A percentile compares a stretch with the other conserved stretches of the same genome.
Evolutionary conservation across 2,329 filamentous ascomycete species (phyloP).

Genomic region (Hypoxylon sp.): DNA sequence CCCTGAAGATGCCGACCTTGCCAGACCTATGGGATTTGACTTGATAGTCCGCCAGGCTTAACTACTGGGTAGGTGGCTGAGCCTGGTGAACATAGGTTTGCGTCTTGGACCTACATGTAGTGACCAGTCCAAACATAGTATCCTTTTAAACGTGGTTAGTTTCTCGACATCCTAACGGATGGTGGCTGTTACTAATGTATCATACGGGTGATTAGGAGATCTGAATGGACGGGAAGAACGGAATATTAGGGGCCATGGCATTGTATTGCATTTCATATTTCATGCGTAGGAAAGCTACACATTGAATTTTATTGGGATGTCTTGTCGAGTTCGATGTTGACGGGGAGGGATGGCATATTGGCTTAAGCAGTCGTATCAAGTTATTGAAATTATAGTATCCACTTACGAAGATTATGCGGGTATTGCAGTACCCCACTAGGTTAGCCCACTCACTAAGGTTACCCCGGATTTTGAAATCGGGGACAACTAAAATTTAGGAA

Average conservation of each 20-base stretch:
- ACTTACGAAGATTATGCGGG: conserved; percentile 8
- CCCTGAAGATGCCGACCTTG: conserved; percentile 20
- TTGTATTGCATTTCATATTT: neutral
- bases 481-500: conserved; percentile 6
- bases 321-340: too few relatives aligned
- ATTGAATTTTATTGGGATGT: neutral
- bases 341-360: neutral
- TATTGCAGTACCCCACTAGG: conserved; percentile 2
- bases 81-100: neutral
- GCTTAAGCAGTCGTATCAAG: neutral
- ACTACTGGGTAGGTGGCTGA: neutral
- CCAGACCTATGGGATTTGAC: conserved; percentile 4
- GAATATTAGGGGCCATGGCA: neutral
- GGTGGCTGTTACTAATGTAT: neutral
- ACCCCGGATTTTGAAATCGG: conserved; percentile 37
- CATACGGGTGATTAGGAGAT: neutral
- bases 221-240: neutral
- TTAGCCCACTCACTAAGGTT: conserved; percentile 18
- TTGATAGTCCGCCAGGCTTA: conserved; percentile 6
- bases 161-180: neutral
- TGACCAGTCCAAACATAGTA: neutral
- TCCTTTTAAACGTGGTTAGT: neutral
- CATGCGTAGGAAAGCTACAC: neutral
- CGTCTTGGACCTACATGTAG: neutral
- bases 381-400: neutral